Percentiles rank a stretch among this genome's conserved stretches.
Evolutionary conservation across 306 rosid genomes (phyloP).

Genomic region (Morella rubra): DNA sequence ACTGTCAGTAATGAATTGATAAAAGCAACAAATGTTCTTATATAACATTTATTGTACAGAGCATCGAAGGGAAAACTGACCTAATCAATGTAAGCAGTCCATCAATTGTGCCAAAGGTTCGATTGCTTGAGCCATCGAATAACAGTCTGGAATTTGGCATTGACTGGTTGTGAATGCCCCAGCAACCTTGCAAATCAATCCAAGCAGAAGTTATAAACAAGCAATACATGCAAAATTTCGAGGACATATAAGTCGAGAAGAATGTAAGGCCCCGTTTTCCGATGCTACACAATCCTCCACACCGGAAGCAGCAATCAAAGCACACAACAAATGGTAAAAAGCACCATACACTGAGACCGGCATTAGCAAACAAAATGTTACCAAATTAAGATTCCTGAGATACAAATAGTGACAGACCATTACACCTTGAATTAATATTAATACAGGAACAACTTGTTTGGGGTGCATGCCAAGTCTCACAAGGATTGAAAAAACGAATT

Average conservation of each 20-base stretch:
- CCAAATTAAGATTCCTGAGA: too few species aligned
- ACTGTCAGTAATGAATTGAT: too few species aligned
- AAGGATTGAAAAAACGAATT: constrained; percentile 8
- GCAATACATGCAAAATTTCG: neutral
- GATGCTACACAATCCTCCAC: neutral
- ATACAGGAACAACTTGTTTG: too few species aligned
- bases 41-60: neutral
- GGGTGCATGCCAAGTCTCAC: too few species aligned
- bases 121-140: constrained; percentile 80
- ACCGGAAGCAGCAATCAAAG: too few species aligned
- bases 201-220: neutral
- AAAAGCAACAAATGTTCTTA: neutral
- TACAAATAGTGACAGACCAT: too few species aligned
- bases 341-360: too few species aligned
- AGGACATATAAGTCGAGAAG: neutral
- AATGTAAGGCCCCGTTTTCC: neutral
- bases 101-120: constrained; percentile 87
- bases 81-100: constrained; percentile 95
- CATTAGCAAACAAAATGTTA: too few species aligned
- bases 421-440: too few species aligned
- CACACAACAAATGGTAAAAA: too few species aligned
- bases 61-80: constrained; percentile 21
- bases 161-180: constrained; percentile 21
- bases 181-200: constrained; percentile 35
- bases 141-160: constrained; percentile 53